Evolutionary conservation across 1,284 basidiomycete species (phyloP).

Genomic region (Ustilago cynodontis): DNA sequence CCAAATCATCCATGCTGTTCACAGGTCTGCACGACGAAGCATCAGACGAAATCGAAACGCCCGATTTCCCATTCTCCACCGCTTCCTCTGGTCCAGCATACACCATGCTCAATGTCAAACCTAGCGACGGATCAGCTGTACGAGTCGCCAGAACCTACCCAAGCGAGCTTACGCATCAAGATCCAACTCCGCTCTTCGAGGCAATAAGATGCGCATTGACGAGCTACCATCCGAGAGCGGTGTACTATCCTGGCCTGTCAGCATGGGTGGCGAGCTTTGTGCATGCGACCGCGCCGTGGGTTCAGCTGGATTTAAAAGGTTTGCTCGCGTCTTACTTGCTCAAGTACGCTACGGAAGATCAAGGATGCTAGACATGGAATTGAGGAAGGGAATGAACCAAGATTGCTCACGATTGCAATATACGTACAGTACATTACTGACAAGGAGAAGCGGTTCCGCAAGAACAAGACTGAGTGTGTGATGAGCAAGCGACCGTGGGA

Average conservation of each 20-base stretch:
- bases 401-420: background rate
- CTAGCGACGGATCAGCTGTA: background rate
- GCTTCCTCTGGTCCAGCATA: slow-evolving; percentile 31
- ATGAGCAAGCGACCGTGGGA: background rate
- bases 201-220: slow-evolving; percentile 26
- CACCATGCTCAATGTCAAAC: slow-evolving; percentile 7
- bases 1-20: slow-evolving; percentile 6
- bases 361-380: background rate
- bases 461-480: background rate
- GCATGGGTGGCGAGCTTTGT: slow-evolving; percentile 1
- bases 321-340: slow-evolving; percentile 17
- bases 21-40: background rate
- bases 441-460: background rate
- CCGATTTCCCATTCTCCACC: slow-evolving; percentile 41
- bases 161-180: slow-evolving; percentile 26
- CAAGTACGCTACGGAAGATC: slow-evolving; percentile 5
- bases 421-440: background rate
- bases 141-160: slow-evolving; percentile 23
- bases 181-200: slow-evolving; percentile 45
- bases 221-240: slow-evolving; percentile 29
- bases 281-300: slow-evolving; percentile 22
- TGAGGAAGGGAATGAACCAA: background rate
- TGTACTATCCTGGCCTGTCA: slow-evolving; percentile 19
- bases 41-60: background rate
- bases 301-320: slow-evolving; percentile 20